Evolutionary conservation across 257 asterid genomes (phyloP).

Genomic region (Salvia miltiorrhiza): DNA sequence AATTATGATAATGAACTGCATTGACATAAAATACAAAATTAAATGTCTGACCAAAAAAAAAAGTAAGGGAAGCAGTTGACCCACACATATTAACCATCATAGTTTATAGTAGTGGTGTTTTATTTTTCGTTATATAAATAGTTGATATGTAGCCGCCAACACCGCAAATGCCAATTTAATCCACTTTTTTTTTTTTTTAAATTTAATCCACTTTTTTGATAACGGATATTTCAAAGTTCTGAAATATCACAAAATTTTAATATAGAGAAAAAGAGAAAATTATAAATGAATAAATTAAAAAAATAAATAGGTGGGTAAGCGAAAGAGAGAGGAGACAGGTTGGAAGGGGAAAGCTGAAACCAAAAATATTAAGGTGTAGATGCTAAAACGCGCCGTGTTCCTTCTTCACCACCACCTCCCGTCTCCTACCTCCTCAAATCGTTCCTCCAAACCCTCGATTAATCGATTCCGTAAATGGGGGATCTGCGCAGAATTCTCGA

Average conservation of each 20-base stretch:
- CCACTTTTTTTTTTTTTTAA: no score
- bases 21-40: no score
- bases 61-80: no score
- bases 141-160: no score
- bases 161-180: no score
- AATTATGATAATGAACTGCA: no score
- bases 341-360: slow-evolving; percentile 15
- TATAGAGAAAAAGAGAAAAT: background rate
- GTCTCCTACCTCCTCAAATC: slow-evolving; percentile 17
- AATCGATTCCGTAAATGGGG: slow-evolving; percentile 36
- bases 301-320: background rate
- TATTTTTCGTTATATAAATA: no score
- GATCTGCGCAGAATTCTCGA: slow-evolving; percentile 12
- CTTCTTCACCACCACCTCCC: slow-evolving; percentile 30
- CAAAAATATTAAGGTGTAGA: slow-evolving; percentile 33
- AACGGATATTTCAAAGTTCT: background rate
- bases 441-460: slow-evolving; percentile 7
- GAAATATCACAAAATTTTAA: background rate
- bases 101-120: no score
- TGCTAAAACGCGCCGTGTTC: slow-evolving; percentile 64
- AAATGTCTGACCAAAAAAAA: no score
- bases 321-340: slow-evolving; percentile 21
- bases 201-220: no score
- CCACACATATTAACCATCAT: no score
- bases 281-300: background rate